Percentiles rank a stretch among this genome's conserved stretches.
Conservation (phyloP, 805 yeast genomes). For the Wickerhamiella nectarea region DNA sequence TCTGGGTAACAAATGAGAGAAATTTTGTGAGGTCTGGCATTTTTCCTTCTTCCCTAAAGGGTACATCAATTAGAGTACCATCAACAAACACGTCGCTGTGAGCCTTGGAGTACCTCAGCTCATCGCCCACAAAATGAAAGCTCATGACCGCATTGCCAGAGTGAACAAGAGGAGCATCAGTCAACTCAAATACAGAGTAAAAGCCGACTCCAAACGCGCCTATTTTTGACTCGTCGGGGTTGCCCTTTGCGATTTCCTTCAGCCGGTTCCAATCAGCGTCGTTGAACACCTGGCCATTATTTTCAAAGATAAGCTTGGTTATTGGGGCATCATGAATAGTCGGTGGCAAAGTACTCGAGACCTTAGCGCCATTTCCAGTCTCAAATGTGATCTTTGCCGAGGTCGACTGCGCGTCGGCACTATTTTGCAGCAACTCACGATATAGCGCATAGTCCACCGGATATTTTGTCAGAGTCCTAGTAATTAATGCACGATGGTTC, state of each 20-base stretch:
- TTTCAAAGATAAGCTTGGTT: constrained; percentile 17
- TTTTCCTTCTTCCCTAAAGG: constrained; percentile 22
- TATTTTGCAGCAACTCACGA: constrained; percentile 30
- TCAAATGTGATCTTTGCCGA: constrained; percentile 24
- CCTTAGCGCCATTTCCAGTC: constrained; percentile 4
- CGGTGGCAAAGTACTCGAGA: constrained; percentile 11
- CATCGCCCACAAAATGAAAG: constrained; percentile 29
- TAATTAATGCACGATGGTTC: constrained; percentile 30
- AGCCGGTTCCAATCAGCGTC: constrained; percentile 30
- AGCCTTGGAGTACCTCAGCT: constrained; percentile 24
- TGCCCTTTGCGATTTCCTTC: constrained; percentile 31
- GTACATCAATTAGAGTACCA: constrained; percentile 29
- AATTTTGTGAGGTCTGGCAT: constrained; percentile 26
- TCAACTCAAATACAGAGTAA: constrained; percentile 66
- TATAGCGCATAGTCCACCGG: constrained; percentile 32
- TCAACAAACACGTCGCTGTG: constrained; percentile 15
- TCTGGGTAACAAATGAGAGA: constrained; percentile 28
- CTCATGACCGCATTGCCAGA: constrained; percentile 28
- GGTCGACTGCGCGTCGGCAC: constrained; percentile 30
- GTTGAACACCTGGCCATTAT: constrained; percentile 27
- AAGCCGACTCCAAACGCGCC: constrained; percentile 38
- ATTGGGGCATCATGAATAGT: constrained; percentile 23
- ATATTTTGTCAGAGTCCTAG: constrained; percentile 30
- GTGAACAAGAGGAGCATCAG: constrained; percentile 62
- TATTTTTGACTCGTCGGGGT: constrained; percentile 31